phyloP scores from a whole-genome alignment of 441 rosid species.

The Jatropha multifida region DNA sequence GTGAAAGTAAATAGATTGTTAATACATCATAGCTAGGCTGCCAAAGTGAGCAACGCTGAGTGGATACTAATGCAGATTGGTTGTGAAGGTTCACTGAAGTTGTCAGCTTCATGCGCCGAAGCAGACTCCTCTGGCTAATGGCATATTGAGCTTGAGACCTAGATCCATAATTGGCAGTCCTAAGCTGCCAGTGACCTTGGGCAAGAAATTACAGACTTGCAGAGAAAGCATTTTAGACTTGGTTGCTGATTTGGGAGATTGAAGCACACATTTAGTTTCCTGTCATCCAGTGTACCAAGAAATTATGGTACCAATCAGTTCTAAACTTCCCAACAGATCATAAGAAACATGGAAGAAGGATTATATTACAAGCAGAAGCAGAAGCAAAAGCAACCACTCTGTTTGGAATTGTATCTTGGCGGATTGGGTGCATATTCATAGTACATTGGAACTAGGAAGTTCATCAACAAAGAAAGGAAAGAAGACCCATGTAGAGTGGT shows the following conservation, averaged over 20 bases:
- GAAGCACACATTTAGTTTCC: constrained; percentile 68
- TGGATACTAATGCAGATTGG: constrained; percentile 18
- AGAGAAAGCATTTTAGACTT: constrained; percentile 45
- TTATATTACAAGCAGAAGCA: background rate
- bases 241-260: constrained; percentile 41
- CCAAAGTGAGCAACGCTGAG: constrained; percentile 10
- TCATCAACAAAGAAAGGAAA: background rate
- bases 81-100: constrained; percentile 45
- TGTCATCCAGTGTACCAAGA: constrained; percentile 54
- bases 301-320: constrained; percentile 37
- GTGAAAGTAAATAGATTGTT: constrained; percentile 4
- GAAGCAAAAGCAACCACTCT: no score
- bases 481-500: background rate
- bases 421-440: no score
- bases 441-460: background rate
- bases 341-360: background rate
- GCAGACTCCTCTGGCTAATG: constrained; percentile 47
- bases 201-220: constrained; percentile 42
- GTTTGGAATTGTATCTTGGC: no score
- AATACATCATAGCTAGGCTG: background rate
- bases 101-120: constrained; percentile 43
- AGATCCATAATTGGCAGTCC: constrained; percentile 38
- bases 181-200: constrained; percentile 42
- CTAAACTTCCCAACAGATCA: constrained; percentile 17
- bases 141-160: constrained; percentile 34